Evolutionary conservation across 768 basidiomycete genomes (phyloP).

Genomic region (Termitomyces sp.): DNA sequence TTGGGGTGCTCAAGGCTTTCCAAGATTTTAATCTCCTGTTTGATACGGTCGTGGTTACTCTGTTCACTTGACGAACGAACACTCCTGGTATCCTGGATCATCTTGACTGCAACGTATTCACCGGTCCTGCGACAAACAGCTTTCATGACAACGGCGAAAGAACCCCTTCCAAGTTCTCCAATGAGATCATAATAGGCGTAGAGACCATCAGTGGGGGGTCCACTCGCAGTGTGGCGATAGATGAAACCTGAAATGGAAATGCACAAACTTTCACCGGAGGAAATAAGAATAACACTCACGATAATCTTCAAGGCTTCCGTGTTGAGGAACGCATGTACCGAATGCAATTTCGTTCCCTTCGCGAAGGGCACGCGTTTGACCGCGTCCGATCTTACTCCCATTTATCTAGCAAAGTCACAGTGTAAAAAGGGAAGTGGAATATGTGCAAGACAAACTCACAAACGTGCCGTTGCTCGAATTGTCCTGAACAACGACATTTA

Average conservation of each 20-base stretch:
- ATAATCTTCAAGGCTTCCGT: constrained; percentile 59
- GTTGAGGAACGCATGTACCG: constrained; percentile 50
- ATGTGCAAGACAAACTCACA: constrained; percentile 29
- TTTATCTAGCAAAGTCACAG: constrained; percentile 49
- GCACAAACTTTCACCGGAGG: not conserved
- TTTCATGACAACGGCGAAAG: constrained; percentile 88
- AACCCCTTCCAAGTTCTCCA: constrained; percentile 79
- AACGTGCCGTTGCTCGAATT: constrained; percentile 72
- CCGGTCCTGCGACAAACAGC: constrained; percentile 71
- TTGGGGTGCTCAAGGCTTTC: constrained; percentile 73
- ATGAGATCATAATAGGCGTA: constrained; percentile 63
- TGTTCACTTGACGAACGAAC: constrained; percentile 22
- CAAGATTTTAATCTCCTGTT: constrained; percentile 76
- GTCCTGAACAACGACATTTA: constrained; percentile 48
- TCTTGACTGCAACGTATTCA: constrained; percentile 81
- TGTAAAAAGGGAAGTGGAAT: not conserved
- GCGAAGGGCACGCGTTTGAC: constrained; percentile 47
- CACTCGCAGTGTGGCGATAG: constrained; percentile 57
- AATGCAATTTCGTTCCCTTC: constrained; percentile 89
- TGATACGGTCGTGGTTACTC: constrained; percentile 33
- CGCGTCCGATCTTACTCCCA: constrained; percentile 55
- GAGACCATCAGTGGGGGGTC: constrained; percentile 45
- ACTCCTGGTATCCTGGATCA: constrained; percentile 57
- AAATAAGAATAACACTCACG: constrained; percentile 38
- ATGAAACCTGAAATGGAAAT: constrained; percentile 49